Percentiles rank a stretch among this genome's conserved stretches.
Evolutionary conservation across 2,329 filamentous ascomycete species (phyloP).

Genomic region (Penicillium decumbens): DNA sequence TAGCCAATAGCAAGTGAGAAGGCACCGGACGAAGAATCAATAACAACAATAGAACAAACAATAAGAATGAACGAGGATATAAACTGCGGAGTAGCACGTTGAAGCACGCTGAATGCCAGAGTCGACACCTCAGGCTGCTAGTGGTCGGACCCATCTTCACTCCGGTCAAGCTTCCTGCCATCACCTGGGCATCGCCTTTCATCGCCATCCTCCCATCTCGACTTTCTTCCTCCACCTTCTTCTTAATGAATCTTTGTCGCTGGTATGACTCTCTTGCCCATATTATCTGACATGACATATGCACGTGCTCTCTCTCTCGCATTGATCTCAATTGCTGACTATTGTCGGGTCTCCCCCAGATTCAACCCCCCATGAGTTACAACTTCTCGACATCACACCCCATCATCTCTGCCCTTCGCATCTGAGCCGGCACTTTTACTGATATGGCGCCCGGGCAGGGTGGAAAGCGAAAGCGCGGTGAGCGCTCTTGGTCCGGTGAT

Average conservation of each 20-base stretch:
- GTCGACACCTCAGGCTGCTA: slow-evolving; percentile 18
- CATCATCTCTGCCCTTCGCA: slow-evolving; percentile 26
- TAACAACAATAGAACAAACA: not conserved
- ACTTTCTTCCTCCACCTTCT: slow-evolving; percentile 5
- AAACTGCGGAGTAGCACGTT: not conserved
- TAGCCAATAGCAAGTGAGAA: not conserved
- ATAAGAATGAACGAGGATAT: not conserved
- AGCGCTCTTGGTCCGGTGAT: slow-evolving; percentile 44
- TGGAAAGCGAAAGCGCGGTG: slow-evolving; percentile 54
- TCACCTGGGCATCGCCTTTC: slow-evolving; percentile 7
- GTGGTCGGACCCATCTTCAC: slow-evolving; percentile 10
- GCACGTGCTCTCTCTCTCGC: not conserved
- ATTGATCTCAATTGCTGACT: slow-evolving; percentile 14
- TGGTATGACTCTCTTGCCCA: slow-evolving; percentile 14
- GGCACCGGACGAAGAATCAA: not conserved
- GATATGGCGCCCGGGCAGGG: slow-evolving; percentile 50
- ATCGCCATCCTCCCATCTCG: slow-evolving; percentile 11
- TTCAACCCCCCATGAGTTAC: slow-evolving; percentile 32
- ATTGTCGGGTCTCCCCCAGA: slow-evolving; percentile 8
- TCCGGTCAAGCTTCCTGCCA: slow-evolving; percentile 17
- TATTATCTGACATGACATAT: not conserved
- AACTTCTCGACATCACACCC: slow-evolving; percentile 25
- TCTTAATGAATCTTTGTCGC: slow-evolving; percentile 4
- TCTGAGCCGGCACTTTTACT: slow-evolving; percentile 24
- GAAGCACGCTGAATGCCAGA: too few relatives aligned